A percentile compares a stretch with the other conserved stretches of the same genome.
These are phyloP conservation scores for Beverwykella pulmonaria DNA, from an alignment of 495 filamentous ascomycete genomes.

Conservation along the genomic window DNA sequence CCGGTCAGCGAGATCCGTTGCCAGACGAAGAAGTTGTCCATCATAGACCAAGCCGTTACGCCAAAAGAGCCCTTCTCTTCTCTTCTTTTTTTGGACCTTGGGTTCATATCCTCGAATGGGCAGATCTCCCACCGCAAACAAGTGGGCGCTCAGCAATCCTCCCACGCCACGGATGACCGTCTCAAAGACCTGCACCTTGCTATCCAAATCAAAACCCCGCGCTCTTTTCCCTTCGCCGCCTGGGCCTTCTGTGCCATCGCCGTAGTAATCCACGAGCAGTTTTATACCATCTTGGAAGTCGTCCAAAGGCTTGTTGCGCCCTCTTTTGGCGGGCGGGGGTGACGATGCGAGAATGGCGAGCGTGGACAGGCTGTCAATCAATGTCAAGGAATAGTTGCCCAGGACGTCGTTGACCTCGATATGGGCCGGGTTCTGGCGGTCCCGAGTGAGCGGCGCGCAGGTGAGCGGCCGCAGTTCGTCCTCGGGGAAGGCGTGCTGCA, in stretches of 20 bases:
- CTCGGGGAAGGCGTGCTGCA: conserved; percentile 91
- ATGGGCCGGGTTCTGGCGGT: conserved; percentile 75
- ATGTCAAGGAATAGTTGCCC: conserved; percentile 93
- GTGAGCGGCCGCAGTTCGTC: conserved; percentile 91
- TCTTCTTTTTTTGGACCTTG: conserved; percentile 46
- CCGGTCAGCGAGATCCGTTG: conserved; percentile 78
- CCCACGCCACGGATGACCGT: conserved; percentile 94
- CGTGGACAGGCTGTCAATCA: conserved; percentile 92
- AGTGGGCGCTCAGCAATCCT: conserved; percentile 86
- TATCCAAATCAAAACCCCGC: conserved; percentile 93
- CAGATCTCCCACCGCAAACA: conserved; percentile 86
- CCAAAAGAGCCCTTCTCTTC: conserved; percentile 67
- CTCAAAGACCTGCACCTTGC: conserved; percentile 98
- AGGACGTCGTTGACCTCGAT: conserved; percentile 93
- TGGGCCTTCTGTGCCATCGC: conserved; percentile 73
- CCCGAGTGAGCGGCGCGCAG: conserved; percentile 80
- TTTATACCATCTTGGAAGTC: conserved; percentile 82
- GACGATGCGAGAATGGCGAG: conserved; percentile 85
- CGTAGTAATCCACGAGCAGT: conserved; percentile 81
- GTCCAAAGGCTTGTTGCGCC: conserved; percentile 62
- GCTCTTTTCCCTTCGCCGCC: conserved; percentile 70
- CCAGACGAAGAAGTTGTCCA: conserved; percentile 83
- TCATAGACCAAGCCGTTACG: conserved; percentile 79
- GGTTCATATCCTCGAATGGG: conserved; percentile 76
- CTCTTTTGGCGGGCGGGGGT: conserved; percentile 45